Base-by-base conservation (phyloP, 2,329 filamentous ascomycete species). In the Ophiostoma ulmi region DNA sequence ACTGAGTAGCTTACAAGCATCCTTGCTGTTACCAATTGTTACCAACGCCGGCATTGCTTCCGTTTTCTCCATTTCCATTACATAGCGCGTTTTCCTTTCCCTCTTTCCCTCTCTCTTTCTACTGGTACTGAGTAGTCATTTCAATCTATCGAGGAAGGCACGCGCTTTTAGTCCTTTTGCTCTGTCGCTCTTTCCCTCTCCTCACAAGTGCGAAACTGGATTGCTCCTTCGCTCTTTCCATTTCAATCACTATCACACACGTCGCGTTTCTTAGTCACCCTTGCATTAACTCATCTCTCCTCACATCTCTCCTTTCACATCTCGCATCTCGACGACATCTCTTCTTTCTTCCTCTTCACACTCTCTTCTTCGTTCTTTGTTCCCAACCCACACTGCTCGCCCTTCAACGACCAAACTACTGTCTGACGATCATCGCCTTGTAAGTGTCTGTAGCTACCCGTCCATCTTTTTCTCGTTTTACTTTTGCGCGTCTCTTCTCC, bases 21-120 rank as follows among this genome's bases (percentile, higher is more conserved):
- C 61, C 65, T 48, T 66, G 67, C 58, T 67, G 52, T 48, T 48
- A 10, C n/a, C 44, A 48, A 48, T 20, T 48, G 70, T 67, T 67
- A 67, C 70, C 68, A 69, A 61, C 63, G 52, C 67, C 70, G 70
- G 70, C 70, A 71, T 64, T 69, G 48, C 70, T 69, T 71, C 70
- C 68, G 70, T 31, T 41, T 52, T 63, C 63, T 63, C 58, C 58
- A 63, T 63, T 17, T 58, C 52, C 13, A 48, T 39, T 39, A 13
- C 52, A 66, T 71, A 71, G 68, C 70, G 70, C 61, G 55, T 63
- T 36, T 63, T 63, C 6, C n/a, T 7, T 39, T 39, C 38, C 38
- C 44, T 58, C 52, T 58, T 58, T 5, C 10, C n/a, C 22, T 22
- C 22, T 58, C 17, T 58, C 52, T 22, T 3, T 17, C 4, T 10